Evolutionary conservation across 495 filamentous ascomycete species (phyloP), one percentile per base, ranked within the genome.

Genomic region (Bombardia bombarda): DNA sequence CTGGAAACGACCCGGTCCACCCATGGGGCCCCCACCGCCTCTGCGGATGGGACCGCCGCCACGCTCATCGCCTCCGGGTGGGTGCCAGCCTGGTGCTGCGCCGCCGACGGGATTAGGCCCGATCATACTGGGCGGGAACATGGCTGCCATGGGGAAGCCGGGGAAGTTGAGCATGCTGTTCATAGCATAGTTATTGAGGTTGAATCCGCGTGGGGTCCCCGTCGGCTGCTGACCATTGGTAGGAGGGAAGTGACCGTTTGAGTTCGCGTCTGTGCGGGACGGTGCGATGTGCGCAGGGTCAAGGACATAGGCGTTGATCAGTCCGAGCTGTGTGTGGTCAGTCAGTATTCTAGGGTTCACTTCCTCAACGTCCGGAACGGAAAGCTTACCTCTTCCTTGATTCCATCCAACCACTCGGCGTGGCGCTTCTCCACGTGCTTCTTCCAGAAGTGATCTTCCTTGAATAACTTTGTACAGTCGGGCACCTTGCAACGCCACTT

Each of bases 341-440:
- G 12, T 7, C 25, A 12, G 6, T 28, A 6, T 6, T 28, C 25
- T 12, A 28, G 12, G 6, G 6, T 6, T 3, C 3, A 18, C 14
- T 7, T 14, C 20, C 4, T 7, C 16, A 36, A 34, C 42, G 12
- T 34, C n/a, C 25, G 25, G 25, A 28, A 7, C 6, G n/a, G 26
- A 13, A 22, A 7, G 69, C 79, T 73, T 74, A 94, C 92, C 68
- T 95, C 87, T 55, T 78, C 77, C 63, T 80, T 82, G 56, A 95
- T 72, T 40, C 69, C 76, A 10, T 90, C 81, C 38, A 83, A 76
- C 87, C 87, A 99, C 43, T 96, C 90, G 0, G 73, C 49, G 57
- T 99, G 92, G 24, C 94, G 83, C 67, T 98, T 98, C 61, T 96
- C 93, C 16, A 97, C 78, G 53, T 99, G 92, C 68, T 99, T 99